Evolutionary conservation across 768 basidiomycete genomes (phyloP), one percentile per base, ranked within the genome.

Genomic region (Sarcodon sp.): DNA sequence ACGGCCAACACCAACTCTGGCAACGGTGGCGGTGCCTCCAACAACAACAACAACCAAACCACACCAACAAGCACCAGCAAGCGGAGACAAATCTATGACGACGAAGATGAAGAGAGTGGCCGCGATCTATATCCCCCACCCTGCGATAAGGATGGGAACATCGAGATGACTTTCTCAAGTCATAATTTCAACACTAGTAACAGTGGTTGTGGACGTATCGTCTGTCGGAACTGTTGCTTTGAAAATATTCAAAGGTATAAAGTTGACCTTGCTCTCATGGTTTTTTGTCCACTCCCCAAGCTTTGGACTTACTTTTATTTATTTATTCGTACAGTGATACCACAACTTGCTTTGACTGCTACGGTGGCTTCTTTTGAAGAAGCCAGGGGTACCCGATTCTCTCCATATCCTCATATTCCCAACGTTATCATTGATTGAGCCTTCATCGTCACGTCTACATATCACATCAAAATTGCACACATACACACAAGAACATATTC

Each of bases 221-320:
- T 68, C 27, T 68, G 66, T 46, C 55, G 60, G 13, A 54, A 55
- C 33, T 68, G 66, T 35, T 66, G 64, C 21, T 48, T 66, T 34
- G 66, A 68, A 54, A 66, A 60, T 45, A 54, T 60, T 2, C 49
- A 51, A 45, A 64, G 65, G 66, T 69, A 47, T 54, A 67, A n/a
- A n/a, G n/a, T n/a, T n/a, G n/a, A n/a, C n/a, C n/a, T n/a, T n/a
- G 6, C 16, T 31, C 6, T n/a, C 32, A 13, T 4, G 33, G 11
- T 36, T 34, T 35, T 56, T 8, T 6, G n/a, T 27, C 36, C 11
- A 27, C 18, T 4, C 45, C 4, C n/a, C n/a, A n/a, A n/a, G n/a
- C n/a, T n/a, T n/a, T 12, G 37, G 16, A 12, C 7, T 4, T 16
- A 11, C 33, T 15, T 45, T 3, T 33, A 32, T 12, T 41, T 27